These are phyloP conservation scores for Diaporthe vexans DNA, from an alignment of 2,329 filamentous ascomycete species.

Conservation along the genomic window DNA sequence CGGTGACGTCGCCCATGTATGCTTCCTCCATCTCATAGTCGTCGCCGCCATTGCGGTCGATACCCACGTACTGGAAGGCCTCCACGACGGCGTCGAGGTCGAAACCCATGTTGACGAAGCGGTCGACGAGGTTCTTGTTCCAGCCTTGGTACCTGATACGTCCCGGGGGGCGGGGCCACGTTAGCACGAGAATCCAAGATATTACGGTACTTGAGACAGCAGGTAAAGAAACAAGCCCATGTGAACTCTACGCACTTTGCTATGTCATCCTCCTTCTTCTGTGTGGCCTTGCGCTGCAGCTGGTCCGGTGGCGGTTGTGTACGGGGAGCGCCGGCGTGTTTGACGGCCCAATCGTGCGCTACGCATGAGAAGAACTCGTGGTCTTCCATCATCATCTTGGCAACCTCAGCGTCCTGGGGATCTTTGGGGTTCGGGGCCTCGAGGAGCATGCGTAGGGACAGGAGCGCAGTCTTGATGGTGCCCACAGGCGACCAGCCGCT, in stretches of 20 bases:
- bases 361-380: slow-evolving; percentile 84
- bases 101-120: slow-evolving; percentile 93
- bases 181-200: slow-evolving; percentile 23
- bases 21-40: slow-evolving; percentile 92
- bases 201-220: too few relatives aligned
- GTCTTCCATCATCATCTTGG: slow-evolving; percentile 85
- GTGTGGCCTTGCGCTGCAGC: slow-evolving; percentile 65
- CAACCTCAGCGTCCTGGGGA: slow-evolving; percentile 96
- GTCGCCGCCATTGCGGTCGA: slow-evolving; percentile 81
- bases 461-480: slow-evolving; percentile 94
- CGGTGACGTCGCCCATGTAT: slow-evolving; percentile 91
- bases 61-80: slow-evolving; percentile 85
- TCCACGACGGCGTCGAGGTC: slow-evolving; percentile 87
- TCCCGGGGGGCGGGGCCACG: neutral
- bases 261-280: slow-evolving; percentile 68
- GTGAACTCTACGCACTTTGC: slow-evolving; percentile 51
- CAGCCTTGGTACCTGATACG: slow-evolving; percentile 83
- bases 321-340: slow-evolving; percentile 81
- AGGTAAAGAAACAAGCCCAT: slow-evolving; percentile 36
- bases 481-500: slow-evolving; percentile 95
- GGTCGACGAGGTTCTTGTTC: slow-evolving; percentile 84
- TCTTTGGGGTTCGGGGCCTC: slow-evolving; percentile 96
- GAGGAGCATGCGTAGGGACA: slow-evolving; percentile 93
- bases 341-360: slow-evolving; percentile 91
- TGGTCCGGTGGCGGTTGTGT: slow-evolving; percentile 51